Base-by-base conservation (phyloP, 192 early-diverging fungal species). In the Backusella psychrophila region DNA sequence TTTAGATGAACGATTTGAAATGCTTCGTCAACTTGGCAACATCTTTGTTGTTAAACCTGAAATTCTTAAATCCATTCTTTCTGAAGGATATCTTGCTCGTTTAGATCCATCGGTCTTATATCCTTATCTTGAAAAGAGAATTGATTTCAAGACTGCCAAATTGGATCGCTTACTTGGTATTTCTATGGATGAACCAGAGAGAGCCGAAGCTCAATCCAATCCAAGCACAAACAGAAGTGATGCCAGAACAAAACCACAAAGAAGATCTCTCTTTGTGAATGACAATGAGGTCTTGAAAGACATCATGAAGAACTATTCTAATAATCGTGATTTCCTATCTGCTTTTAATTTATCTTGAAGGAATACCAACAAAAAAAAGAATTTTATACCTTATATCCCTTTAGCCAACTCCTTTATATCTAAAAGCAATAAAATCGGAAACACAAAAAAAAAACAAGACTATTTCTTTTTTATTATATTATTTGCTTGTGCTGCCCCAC, bases 21-120 rank as follows among this genome's bases (percentile, higher is more conserved):
- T 97, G 83, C 80, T 99, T 6, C 93, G 94, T 59, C 94, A 99
- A 75, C 83, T 99, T 15, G 95, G 94, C 72, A 98, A 96, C 73
- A 88, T 99, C 2, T 99, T 95, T 77, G 81, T 98, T 34, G 96
- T 96, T 23, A 94, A 94, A 79, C 94, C 97, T 23, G 93, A 96
- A 70, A 96, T 95, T 63, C 83, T 99, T 29, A 91, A 92, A 76
- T 93, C 94, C 17, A 88, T 98, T 35, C 84, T 99, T 41, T 91
- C 91, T 36, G 95, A 97, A 75, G 95, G 95, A 3, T 87, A 92
- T 49, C 86, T 99, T 33, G 90, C 92, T 35, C 90, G 91, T 39
- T 87, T 96, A 34, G 96, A 96, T 49, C 83, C 90, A n/a, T 82
- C 86, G 59, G 87, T 90, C 11, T 79, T 99, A n/a, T 90, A 92